These are phyloP conservation scores for Solanum clarkiae DNA, from an alignment of 257 asterid species.

Conservation along the genomic window DNA sequence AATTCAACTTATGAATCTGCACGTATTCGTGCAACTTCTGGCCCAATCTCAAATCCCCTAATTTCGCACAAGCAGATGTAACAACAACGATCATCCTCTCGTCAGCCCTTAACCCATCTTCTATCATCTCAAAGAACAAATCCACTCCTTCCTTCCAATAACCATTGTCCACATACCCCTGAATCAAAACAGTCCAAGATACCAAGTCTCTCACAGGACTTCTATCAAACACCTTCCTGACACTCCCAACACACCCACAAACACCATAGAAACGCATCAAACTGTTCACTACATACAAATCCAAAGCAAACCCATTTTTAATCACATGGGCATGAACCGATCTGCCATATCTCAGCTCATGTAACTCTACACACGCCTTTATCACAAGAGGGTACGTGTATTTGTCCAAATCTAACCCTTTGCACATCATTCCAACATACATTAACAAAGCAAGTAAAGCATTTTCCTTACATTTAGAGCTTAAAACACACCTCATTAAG, in stretches of 20 bases:
- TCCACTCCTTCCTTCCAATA: slow-evolving; percentile 16
- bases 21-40: slow-evolving; percentile 26
- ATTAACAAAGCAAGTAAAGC: slow-evolving; percentile 3
- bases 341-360: slow-evolving; percentile 14
- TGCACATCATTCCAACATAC: slow-evolving; percentile 10
- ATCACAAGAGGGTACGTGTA: slow-evolving; percentile 33
- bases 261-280: slow-evolving; percentile 22
- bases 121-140: slow-evolving; percentile 20
- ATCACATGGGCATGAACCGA: slow-evolving; percentile 21
- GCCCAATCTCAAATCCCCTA: slow-evolving; percentile 28
- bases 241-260: slow-evolving; percentile 11
- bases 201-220: slow-evolving; percentile 21
- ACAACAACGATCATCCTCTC: slow-evolving; percentile 31
- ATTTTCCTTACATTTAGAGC: slow-evolving; percentile 2
- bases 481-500: slow-evolving; percentile 6
- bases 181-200: slow-evolving; percentile 31
- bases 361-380: slow-evolving; percentile 20
- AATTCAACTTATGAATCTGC: background rate
- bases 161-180: slow-evolving; percentile 28
- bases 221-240: slow-evolving; percentile 23
- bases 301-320: slow-evolving; percentile 20
- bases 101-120: slow-evolving; percentile 15
- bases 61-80: slow-evolving; percentile 25
- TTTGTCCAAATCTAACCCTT: slow-evolving; percentile 15
- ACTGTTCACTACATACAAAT: slow-evolving; percentile 28